A percentile compares a stretch with the other conserved stretches of the same genome.
Evolutionary conservation across 257 asterid species (phyloP).

Genomic region (Catharanthus roseus): DNA sequence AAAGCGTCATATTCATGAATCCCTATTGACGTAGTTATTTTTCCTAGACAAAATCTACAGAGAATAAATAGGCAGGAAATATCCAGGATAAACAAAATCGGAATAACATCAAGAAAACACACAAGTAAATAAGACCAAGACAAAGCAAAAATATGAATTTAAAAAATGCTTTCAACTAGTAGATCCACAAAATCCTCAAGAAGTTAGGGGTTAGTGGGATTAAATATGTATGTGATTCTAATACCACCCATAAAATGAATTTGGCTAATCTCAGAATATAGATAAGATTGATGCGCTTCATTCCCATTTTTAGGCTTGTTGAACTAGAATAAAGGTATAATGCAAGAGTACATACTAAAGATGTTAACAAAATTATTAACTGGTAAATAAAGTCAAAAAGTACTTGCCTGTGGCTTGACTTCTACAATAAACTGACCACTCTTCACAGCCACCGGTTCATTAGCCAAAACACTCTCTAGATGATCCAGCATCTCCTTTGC

Average conservation of each 20-base stretch:
- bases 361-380: neutral
- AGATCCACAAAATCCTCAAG: neutral
- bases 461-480: conserved; percentile 87
- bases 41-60: neutral
- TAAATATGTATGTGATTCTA: neutral
- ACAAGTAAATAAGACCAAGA: neutral
- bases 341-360: neutral
- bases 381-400: conserved; percentile 9
- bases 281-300: neutral
- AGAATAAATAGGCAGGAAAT: neutral
- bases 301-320: neutral
- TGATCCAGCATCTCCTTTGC: conserved; percentile 94
- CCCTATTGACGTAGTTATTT: neutral
- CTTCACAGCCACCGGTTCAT: conserved; percentile 89
- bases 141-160: neutral
- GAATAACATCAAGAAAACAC: neutral
- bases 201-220: neutral
- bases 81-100: neutral
- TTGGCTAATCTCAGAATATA: neutral
- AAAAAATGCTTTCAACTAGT: neutral
- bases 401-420: conserved; percentile 85
- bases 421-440: conserved; percentile 90
- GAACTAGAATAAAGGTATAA: neutral
- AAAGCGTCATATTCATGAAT: neutral
- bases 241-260: neutral